A percentile compares a stretch with the other conserved stretches of the same genome.
Evolutionary conservation across 192 early-diverging fungal species (phyloP).

Genomic region (Mortierella alpina): DNA sequence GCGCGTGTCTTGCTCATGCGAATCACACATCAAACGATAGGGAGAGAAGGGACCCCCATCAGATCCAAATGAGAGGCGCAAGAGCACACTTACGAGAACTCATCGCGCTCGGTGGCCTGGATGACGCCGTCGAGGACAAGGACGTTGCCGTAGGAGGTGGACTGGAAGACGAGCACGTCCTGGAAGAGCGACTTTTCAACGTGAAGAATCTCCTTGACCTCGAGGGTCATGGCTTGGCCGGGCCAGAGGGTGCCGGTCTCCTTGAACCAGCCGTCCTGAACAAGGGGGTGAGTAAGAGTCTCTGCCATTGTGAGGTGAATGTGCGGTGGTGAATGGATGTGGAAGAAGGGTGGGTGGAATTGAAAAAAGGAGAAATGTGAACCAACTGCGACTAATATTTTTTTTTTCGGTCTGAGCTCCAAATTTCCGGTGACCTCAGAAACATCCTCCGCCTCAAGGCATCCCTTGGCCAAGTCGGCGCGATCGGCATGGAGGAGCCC

Average conservation of each 20-base stretch:
- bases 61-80: neutral
- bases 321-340: constrained; percentile 3
- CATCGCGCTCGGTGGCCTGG: constrained; percentile 98
- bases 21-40: neutral
- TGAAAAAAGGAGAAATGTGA: constrained; percentile 5
- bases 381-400: neutral
- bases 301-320: constrained; percentile 36
- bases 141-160: constrained; percentile 94
- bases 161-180: constrained; percentile 98
- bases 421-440: neutral
- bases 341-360: constrained; percentile 1
- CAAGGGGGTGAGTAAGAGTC: constrained; percentile 85
- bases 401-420: constrained; percentile 3
- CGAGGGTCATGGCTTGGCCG: constrained; percentile 96
- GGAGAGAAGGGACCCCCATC: neutral
- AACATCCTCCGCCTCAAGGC: no score
- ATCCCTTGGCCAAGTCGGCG: no score
- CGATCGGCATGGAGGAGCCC: no score
- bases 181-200: constrained; percentile 95
- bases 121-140: constrained; percentile 98
- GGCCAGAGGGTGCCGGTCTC: constrained; percentile 97
- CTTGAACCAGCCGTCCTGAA: constrained; percentile 97
- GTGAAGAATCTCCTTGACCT: constrained; percentile 96
- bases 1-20: no score
- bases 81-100: constrained; percentile 90